A percentile compares a stretch with the other conserved stretches of the same genome.
phyloP scores from a whole-genome alignment of 176 grass and related monocot species.

The Zizania latifolia region DNA sequence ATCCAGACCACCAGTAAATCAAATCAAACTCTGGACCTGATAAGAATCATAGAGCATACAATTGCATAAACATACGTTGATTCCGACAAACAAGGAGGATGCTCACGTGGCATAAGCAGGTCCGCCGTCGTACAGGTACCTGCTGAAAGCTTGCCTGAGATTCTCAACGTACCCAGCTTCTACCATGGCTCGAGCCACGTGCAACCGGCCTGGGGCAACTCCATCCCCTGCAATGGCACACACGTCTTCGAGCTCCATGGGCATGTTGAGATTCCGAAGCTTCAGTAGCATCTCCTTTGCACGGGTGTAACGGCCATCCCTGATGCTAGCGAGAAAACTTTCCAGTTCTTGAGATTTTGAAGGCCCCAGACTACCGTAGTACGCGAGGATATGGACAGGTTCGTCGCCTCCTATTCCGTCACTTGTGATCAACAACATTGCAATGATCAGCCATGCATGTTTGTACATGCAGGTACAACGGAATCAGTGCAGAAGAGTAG shows the following conservation, averaged over 20 bases:
- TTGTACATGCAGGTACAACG: not conserved
- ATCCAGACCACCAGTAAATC: not conserved
- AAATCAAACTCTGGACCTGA: not conserved
- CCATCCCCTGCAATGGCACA: constrained; percentile 57
- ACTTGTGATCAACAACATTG: constrained; percentile 20
- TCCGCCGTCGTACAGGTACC: constrained; percentile 62
- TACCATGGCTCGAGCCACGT: constrained; percentile 79
- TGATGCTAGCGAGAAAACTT: constrained; percentile 44
- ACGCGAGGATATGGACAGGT: constrained; percentile 78
- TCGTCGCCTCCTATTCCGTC: constrained; percentile 34
- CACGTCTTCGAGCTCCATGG: constrained; percentile 54
- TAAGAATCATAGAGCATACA: not conserved
- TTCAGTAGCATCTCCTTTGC: constrained; percentile 61
- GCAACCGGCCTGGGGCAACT: constrained; percentile 69
- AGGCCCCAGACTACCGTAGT: constrained; percentile 60
- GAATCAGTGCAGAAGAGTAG: not conserved
- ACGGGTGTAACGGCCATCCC: constrained; percentile 57
- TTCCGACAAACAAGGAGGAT: not conserved
- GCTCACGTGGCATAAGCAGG: constrained; percentile 79
- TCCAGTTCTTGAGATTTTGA: constrained; percentile 52
- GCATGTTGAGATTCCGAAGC: constrained; percentile 53
- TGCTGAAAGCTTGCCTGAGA: constrained; percentile 67
- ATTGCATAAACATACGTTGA: not conserved
- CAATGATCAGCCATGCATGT: not conserved
- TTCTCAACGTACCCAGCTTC: constrained; percentile 69